Base-by-base conservation (phyloP, 2,329 filamentous ascomycete species). In the Diaporthe humulicola region DNA sequence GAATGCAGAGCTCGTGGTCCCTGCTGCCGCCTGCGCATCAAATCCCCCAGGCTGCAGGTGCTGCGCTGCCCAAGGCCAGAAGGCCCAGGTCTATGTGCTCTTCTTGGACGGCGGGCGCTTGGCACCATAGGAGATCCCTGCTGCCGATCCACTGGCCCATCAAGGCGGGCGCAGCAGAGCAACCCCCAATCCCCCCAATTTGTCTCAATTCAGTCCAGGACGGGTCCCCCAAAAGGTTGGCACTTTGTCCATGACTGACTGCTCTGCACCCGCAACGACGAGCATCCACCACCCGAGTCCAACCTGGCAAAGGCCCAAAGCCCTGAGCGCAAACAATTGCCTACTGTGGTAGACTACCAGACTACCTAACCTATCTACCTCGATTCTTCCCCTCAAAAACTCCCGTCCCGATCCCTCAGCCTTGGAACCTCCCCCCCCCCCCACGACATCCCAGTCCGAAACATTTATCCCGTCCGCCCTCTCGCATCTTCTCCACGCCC, bases 401-500 rank as follows among this genome's bases (percentile, higher is more conserved):
- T 61, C 38, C 42, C 48, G n/a, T 66, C 58, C 61, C 64, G 52
- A 42, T 60, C 40, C 36, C 48, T 19, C 54, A 30, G 38, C 61
- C 42, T 33, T 58, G 45, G 48, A 28, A 38, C 42, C 50, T 40
- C 28, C 38, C 45, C 69, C 33, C 40, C 52, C 48, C 69, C 58
- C 70, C 50, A 61, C 56, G 50, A 73, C 60, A 73, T 75, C 74
- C 71, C 71, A 70, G 74, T 75, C 74, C 74, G 74, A 75, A 74
- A 72, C 69, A 71, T 64, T 57, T 57, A 64, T 69, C 45, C 60
- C 72, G 54, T 64, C 71, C 60, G 56, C 48, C 10, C 30, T 71
- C 70, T 71, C 70, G 56, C 57, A 28, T 22, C 25, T 64, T 64
- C 45, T 64, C 57, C 60, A 56, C 38, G 57, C 36, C 57, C 48